These are phyloP conservation scores for Neurospora sp. DNA, from an alignment of 495 filamentous ascomycete genomes.

Conservation along the genomic window DNA sequence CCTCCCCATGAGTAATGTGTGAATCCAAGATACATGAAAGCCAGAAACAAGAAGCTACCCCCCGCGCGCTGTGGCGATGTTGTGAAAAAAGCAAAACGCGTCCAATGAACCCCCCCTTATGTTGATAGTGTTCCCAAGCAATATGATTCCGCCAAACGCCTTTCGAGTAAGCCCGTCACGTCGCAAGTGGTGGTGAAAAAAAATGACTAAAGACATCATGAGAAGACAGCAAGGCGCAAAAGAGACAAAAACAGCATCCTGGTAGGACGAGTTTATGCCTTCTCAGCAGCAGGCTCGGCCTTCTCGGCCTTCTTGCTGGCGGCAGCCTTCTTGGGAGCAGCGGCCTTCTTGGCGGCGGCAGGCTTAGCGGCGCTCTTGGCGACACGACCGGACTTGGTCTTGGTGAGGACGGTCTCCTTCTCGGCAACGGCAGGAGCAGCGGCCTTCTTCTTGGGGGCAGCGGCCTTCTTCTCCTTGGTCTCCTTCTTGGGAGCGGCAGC, in stretches of 20 bases:
- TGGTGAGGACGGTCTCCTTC: slow-evolving; percentile 54
- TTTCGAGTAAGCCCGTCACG: slow-evolving; percentile 8
- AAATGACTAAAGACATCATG: slow-evolving; percentile 12
- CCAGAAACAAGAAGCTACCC: background rate
- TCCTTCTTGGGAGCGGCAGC: slow-evolving; percentile 25
- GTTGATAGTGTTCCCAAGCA: background rate
- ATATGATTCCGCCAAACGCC: slow-evolving; percentile 1
- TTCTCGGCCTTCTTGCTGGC: slow-evolving; percentile 27
- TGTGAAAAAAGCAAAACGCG: background rate
- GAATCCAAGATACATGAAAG: background rate
- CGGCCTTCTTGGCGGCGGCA: slow-evolving; percentile 55
- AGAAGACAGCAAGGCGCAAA: background rate
- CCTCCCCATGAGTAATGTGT: background rate
- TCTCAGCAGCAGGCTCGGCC: slow-evolving; percentile 20
- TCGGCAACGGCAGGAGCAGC: slow-evolving; percentile 31
- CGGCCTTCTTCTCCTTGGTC: slow-evolving; percentile 33
- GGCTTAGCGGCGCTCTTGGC: slow-evolving; percentile 54
- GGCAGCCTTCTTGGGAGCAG: slow-evolving; percentile 52
- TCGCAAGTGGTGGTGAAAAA: slow-evolving; percentile 3
- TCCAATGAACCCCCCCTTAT: background rate
- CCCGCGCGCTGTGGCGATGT: background rate
- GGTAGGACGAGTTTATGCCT: slow-evolving; percentile 6
- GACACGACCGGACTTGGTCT: slow-evolving; percentile 88
- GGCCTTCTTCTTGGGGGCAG: slow-evolving; percentile 38
- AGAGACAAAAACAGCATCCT: background rate